Percentiles rank a stretch among this genome's conserved stretches.
These are phyloP conservation scores for Rhododendron henanense DNA, from an alignment of 148 eudicot species.

Conservation along the genomic window DNA sequence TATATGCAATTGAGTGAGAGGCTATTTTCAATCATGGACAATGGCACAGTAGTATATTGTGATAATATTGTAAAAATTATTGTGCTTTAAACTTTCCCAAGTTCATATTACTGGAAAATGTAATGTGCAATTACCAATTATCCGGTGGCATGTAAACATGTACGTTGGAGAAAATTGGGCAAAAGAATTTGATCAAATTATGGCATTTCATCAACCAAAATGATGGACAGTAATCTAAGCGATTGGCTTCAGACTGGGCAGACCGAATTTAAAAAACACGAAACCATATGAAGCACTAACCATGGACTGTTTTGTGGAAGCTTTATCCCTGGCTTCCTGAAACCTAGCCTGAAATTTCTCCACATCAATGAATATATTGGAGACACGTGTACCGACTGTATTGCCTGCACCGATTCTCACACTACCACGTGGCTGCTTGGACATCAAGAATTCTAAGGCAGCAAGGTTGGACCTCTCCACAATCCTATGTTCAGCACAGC, in stretches of 20 bases:
- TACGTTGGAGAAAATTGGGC: not conserved
- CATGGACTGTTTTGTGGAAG: slow-evolving; percentile 35
- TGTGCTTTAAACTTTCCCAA: not conserved
- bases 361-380: slow-evolving; percentile 68
- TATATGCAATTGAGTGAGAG: not conserved
- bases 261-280: not conserved
- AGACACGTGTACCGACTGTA: slow-evolving; percentile 58
- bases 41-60: not conserved
- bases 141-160: not conserved
- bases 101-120: not conserved
- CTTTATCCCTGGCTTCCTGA: slow-evolving; percentile 35
- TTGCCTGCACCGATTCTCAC: slow-evolving; percentile 78
- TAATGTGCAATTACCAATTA: not conserved
- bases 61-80: not conserved
- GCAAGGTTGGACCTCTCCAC: slow-evolving; percentile 82
- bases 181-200: not conserved
- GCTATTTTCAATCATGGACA: not conserved
- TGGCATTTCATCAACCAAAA: not conserved
- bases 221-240: not conserved
- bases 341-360: slow-evolving; percentile 50
- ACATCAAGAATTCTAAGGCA: slow-evolving; percentile 86
- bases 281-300: slow-evolving; percentile 22
- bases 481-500: slow-evolving; percentile 25
- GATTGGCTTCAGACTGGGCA: not conserved
- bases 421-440: slow-evolving; percentile 78